Conservation (phyloP, 192 early-diverging fungal species). For the Coemansia sp. region DNA sequence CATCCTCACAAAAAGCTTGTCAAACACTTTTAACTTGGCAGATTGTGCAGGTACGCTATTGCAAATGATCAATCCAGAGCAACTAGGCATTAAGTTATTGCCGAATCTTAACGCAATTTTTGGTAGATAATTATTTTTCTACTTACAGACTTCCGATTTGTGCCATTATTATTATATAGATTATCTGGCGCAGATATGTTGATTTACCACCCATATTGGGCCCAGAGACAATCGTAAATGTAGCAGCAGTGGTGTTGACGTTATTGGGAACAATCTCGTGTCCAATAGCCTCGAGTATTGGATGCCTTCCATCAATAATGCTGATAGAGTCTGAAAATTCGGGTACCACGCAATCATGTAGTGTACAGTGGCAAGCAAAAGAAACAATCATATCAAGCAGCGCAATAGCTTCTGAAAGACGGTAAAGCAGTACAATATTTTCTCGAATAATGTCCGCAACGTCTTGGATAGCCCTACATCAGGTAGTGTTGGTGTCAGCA, state of each 20-base stretch:
- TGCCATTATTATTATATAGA: slow-evolving; percentile 76
- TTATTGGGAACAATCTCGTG: slow-evolving; percentile 71
- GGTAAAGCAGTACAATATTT: slow-evolving; percentile 66
- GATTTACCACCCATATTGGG: slow-evolving; percentile 94
- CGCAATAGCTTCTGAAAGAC: slow-evolving; percentile 71
- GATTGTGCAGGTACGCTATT: slow-evolving; percentile 77
- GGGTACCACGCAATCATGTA: slow-evolving; percentile 60
- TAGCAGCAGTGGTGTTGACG: slow-evolving; percentile 56
- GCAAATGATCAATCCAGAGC: background rate
- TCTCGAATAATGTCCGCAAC: slow-evolving; percentile 55
- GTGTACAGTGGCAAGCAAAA: slow-evolving; percentile 68
- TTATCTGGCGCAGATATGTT: slow-evolving; percentile 81
- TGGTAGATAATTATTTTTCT: background rate
- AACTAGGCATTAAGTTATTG: background rate
- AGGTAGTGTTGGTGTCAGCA: background rate
- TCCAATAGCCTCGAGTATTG: slow-evolving; percentile 62
- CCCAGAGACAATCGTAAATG: slow-evolving; percentile 81
- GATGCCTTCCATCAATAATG: slow-evolving; percentile 74
- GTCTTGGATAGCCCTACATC: slow-evolving; percentile 28
- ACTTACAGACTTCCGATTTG: slow-evolving; percentile 80
- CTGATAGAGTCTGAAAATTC: slow-evolving; percentile 78
- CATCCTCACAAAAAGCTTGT: slow-evolving; percentile 75
- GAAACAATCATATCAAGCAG: slow-evolving; percentile 75
- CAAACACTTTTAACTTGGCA: slow-evolving; percentile 68
- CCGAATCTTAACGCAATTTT: background rate